Conservation (phyloP, 192 early-diverging fungal genomes). For the Fimicolochytrium jonesii region DNA sequence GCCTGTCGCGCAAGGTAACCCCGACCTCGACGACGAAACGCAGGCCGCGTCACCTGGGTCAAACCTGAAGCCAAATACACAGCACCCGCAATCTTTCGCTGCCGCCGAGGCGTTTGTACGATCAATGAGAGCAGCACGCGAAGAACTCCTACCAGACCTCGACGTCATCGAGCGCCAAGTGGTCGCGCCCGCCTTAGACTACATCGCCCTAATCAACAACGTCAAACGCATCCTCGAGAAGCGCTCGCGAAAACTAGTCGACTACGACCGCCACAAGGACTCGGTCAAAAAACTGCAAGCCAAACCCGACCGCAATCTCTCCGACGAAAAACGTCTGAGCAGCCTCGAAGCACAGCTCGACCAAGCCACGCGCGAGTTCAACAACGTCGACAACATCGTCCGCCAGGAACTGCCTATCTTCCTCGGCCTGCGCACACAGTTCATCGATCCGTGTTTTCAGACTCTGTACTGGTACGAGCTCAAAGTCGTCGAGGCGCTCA, state of each 20-base stretch:
- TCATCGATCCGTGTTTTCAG: conserved; percentile 86
- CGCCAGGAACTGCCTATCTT: conserved; percentile 78
- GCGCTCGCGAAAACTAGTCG: conserved; percentile 85
- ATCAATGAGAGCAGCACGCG: conserved; percentile 46
- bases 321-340: conserved; percentile 45
- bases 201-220: conserved; percentile 67
- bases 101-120: conserved; percentile 49
- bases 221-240: conserved; percentile 84
- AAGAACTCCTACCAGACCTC: conserved; percentile 62
- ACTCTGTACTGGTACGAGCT: conserved; percentile 81
- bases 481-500: conserved; percentile 42
- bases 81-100: conserved; percentile 19
- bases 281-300: conserved; percentile 70
- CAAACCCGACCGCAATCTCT: conserved; percentile 33
- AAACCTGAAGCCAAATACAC: too few species aligned
- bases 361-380: conserved; percentile 79
- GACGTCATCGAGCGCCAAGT: conserved; percentile 70
- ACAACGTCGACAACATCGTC: conserved; percentile 74
- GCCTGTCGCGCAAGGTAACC: too few species aligned
- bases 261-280: conserved; percentile 82
- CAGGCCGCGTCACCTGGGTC: too few species aligned
- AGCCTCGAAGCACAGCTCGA: conserved; percentile 68
- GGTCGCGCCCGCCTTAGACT: conserved; percentile 73
- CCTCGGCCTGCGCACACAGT: conserved; percentile 64
- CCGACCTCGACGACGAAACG: too few species aligned